Evolutionary conservation across 129 eudicot species (phyloP).

Genomic region (Chrysanthemum lavandulifolium): DNA sequence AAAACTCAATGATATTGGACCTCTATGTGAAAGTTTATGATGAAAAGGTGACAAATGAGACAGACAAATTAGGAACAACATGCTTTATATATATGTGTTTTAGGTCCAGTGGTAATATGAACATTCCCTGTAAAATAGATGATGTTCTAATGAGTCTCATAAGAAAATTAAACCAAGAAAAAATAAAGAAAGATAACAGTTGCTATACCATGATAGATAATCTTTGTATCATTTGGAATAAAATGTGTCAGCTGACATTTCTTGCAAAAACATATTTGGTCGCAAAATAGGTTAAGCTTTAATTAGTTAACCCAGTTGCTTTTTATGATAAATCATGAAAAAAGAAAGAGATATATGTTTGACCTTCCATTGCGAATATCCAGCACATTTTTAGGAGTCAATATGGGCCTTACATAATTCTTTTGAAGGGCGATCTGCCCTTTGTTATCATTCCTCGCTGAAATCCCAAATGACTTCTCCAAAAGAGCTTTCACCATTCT

Average conservation of each 20-base stretch:
- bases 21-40: conserved; percentile 14
- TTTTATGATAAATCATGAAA: too few relatives aligned
- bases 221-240: conserved; percentile 88
- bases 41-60: conserved; percentile 14
- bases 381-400: too few relatives aligned
- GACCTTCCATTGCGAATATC: too few relatives aligned
- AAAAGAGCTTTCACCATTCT: too few relatives aligned
- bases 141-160: neutral
- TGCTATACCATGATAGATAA: conserved; percentile 56
- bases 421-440: too few relatives aligned
- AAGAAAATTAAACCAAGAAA: conserved; percentile 9
- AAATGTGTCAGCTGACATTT: conserved; percentile 90
- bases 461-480: too few relatives aligned
- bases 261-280: conserved; percentile 92
- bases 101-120: conserved; percentile 84
- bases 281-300: conserved; percentile 13
- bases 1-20: neutral
- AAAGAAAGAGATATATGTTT: too few relatives aligned
- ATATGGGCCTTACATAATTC: too few relatives aligned
- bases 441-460: too few relatives aligned
- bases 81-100: conserved; percentile 91
- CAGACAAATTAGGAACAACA: conserved; percentile 34
- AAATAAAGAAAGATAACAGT: neutral
- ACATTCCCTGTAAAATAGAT: conserved; percentile 55
- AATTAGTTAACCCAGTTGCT: neutral